Evolutionary conservation across 2,329 filamentous ascomycete genomes (phyloP).

Genomic region (Meredithiella fracta): DNA sequence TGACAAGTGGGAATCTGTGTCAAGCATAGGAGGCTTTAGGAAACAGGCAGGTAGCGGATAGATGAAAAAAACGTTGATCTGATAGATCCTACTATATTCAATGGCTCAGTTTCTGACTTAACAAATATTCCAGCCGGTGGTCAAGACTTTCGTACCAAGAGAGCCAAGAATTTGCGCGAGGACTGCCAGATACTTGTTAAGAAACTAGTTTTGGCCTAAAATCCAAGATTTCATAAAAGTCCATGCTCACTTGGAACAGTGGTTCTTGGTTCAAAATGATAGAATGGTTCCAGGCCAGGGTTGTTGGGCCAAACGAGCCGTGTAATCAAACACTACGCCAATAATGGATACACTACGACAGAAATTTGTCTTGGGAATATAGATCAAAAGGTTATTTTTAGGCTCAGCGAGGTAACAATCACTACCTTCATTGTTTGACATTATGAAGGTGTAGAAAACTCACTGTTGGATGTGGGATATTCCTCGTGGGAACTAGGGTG

Average conservation of each 20-base stretch:
- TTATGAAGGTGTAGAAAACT: not conserved
- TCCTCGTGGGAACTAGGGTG: too few species aligned
- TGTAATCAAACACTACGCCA: not conserved
- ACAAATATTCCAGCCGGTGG: too few species aligned
- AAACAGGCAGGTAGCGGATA: not conserved
- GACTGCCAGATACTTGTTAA: too few species aligned
- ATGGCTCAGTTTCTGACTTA: too few species aligned
- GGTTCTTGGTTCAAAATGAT: not conserved
- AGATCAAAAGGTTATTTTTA: constrained; percentile 2
- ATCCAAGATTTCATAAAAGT: too few species aligned
- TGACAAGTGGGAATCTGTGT: not conserved
- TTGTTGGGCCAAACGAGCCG: not conserved
- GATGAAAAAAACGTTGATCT: not conserved
- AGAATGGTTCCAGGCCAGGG: not conserved
- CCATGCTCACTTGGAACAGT: not conserved
- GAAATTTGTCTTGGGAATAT: constrained; percentile 1
- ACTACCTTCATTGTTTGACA: not conserved
- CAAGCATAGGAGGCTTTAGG: not conserved
- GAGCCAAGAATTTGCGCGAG: too few species aligned
- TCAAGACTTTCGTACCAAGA: too few species aligned
- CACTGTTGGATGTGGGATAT: too few species aligned
- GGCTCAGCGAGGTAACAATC: not conserved
- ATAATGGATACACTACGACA: not conserved
- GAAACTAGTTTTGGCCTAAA: too few species aligned
- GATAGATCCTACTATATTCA: not conserved